Evolutionary conservation across 2,329 filamentous ascomycete genomes (phyloP), one percentile per base, ranked within the genome.

Genomic region (Ceratocystis diversiconidia): DNA sequence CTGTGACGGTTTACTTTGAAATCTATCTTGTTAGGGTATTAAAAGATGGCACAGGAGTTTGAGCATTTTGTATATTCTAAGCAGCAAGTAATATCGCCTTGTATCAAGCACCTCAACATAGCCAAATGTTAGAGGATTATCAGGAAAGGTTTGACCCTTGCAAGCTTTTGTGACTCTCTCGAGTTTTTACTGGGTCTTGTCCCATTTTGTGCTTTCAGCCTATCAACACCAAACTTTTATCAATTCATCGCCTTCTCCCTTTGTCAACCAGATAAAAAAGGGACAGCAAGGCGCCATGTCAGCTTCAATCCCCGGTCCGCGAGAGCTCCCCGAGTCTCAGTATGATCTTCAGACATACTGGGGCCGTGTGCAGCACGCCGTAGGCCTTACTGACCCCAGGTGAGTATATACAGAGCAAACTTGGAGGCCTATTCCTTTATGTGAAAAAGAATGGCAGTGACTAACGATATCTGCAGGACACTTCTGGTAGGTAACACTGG

Each of bases 271-370:
- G 10, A 41, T 41, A 12, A 32, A 7, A 19, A 46, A n/a, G 25
- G 10, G 36, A n/a, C 44, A n/a, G 25, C 10, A 43, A 44, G 28
- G 19, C 15, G 64, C 17, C 64, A 87, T 88, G 85, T 87, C 85
- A 66, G 79, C 85, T 67, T 86, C 85, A 28, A 75, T 87, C 41
- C 84, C 84, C 61, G 85, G 85, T 67, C 77, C 77, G 71, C 88
- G 92, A 75, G 90, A 96, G 75, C 82, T 96, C 69, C 94, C 94
- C 68, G 85, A 86, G 66, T 99, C 94, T 65, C 90, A 91, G 76
- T 92, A 95, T 82, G 90, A 99, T 74, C 81, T 99, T 72, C 84
- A 77, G 73, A 96, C 92, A 60, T 99, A 99, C 78, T 94, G 89
- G 89, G 94, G 94, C 70, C 86, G 94, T 67, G 94, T 97, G 73